Base-by-base conservation (phyloP, 139 green algal species). In the Edaphochlamys debaryana region DNA sequence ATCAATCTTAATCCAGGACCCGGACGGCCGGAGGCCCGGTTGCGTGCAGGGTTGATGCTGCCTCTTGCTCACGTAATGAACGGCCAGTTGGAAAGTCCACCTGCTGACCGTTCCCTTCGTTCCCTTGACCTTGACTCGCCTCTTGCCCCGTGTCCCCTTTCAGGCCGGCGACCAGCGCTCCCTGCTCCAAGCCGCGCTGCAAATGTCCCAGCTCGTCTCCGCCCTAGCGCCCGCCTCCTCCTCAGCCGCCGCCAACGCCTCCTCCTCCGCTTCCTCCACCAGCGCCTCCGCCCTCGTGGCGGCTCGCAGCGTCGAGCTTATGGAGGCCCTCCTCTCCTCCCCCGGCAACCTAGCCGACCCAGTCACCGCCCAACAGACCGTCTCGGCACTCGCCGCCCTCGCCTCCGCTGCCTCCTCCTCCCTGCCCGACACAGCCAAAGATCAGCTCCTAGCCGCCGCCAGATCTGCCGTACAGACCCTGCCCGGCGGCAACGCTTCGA, bases 341-440 rank as follows among this genome's bases (percentile, higher is more conserved):
- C 15, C 15, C 22, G 20, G 22, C 54, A 22, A 63, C 54, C 56
- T 63, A 25, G 22, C 56, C 1, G 56, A 63, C 56, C 17, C 56
- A 6, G 56, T 32, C 23, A 6, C 71, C 60, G 75, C 75, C 6
- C 60, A 36, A 2, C 76, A 82, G 34, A 41, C 45, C 0, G 52
- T 82, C 42, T 67, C 76, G 29, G 60, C 76, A 30, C 70, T 73
- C 19, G 62, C 76, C 3, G 64, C 76, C 23, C 63, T 82, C 19
- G 76, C 76, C 22, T 38, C 76, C 9, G 50, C 60, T 1, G 40
- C 62, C 30, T n/a, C 58, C 2, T 23, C 63, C 3, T 52, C n/a
- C 3, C 63, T 82, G 13, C 23, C 76, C 4, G 45, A 82, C 62
- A 11, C 20, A 9, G 76, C 76, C 62, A 64, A 52, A n/a, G 42